Evolutionary conservation across 2,329 filamentous ascomycete genomes (phyloP), one percentile per base, ranked within the genome.

Genomic region (Ophiocordyceps camponoti-floridani): DNA sequence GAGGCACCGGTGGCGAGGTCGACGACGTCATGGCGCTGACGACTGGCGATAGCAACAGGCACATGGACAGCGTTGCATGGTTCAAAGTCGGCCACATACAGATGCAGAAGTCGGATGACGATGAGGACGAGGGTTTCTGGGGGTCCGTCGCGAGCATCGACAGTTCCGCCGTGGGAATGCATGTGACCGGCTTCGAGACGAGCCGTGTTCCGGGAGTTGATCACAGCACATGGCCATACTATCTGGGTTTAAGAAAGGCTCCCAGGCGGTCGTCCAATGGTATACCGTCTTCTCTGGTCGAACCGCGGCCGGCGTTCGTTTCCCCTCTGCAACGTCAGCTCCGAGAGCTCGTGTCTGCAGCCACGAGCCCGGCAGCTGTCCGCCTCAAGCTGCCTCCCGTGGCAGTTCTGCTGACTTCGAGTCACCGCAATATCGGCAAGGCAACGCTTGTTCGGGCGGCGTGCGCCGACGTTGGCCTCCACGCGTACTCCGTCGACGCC

Each of bases 381-480:
- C 84, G 89, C 54, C 68, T 96, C 3, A 82, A 83, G 40, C 80
- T 96, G 64, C 87, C 89, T 2, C 85, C 91, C 0, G 72, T 95
- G 14, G 86, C 88, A 1, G 82, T 98, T 33, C 70, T 98, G 3
- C 67, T 98, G 7, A 84, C 84, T 1, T 96, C 91, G 1, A 93
- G 86, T 2, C 91, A 98, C 61, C 78, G 91, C 41, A 84, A 85
- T 48, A 94, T 96, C 52, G 91, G 91, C 43, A 98, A 98, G 60
- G 72, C 84, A n/a, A 83, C 80, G 3, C 65, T 87, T 19, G 85
- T 85, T 0, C 71, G 69, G 1, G 75, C 77, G 40, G 87, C 88
- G 4, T 94, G 87, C 58, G 74, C 82, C 3, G 89, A 95, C 54
- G 81, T 95, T 49, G 91, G 91, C 4, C 69, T 96, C 14, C 91